Evolutionary conservation across 495 filamentous ascomycete species (phyloP), one percentile per base, ranked within the genome.

Genomic region (Penicillium chermesinum): DNA sequence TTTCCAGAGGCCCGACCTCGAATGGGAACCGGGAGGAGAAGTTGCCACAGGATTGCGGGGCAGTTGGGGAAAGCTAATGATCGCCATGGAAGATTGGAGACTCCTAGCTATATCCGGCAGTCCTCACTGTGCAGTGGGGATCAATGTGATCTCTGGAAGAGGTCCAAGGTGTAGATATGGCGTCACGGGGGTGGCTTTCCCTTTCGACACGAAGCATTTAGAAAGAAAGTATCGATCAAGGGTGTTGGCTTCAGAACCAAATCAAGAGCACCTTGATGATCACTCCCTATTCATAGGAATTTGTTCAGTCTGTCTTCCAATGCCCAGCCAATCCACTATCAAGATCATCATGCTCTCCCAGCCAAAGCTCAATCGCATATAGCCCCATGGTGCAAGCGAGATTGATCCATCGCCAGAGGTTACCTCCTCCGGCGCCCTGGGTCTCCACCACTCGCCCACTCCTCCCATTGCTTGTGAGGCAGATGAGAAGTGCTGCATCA

Each of bases 401-500:
- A 58, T 98, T 98, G 47, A 94, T 76, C 93, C 93, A 97, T 21
- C 89, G 77, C 88, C 88, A 95, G 2, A 89, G 72, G 57, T 93
- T 91, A 1, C 88, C 86, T 8, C 88, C 89, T 12, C 82, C 80
- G 46, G 85, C 84, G 14, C 84, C 87, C 57, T 90, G 85, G 20
- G 66, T 82, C 81, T 90, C 88, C 88, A 95, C 80, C 88, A 94
- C 51, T 91, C 88, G 17, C 81, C 85, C 32, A 67, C 70, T n/a
- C 69, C 77, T 27, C 77, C 78, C 63, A 79, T 80, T 14, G 72
- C 72, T 48, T 71, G 65, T 38, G 77, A 89, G 7, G 81, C 80
- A 3, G 80, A 80, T 12, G 86, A 85, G 56, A 98, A 95, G 64
- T 98, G 93, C 66, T 96, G 91, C 76, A 98, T 85, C 21, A 98